A percentile compares a stretch with the other conserved stretches of the same genome.
phyloP scores from a whole-genome alignment of 768 basidiomycete genomes.

The Calocybe gangraenosa region DNA sequence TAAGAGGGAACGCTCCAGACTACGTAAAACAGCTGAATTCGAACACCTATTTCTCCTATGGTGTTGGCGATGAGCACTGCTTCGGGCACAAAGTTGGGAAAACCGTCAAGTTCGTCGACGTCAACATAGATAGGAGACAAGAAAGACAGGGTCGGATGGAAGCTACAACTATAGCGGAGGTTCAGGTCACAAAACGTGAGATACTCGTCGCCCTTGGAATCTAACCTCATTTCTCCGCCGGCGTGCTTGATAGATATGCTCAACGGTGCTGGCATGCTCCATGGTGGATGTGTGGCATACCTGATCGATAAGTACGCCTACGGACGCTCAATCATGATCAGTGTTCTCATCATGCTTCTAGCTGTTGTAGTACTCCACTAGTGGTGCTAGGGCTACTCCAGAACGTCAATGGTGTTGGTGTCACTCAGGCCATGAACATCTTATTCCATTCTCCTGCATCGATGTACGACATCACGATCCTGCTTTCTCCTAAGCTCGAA shows the following conservation, averaged over 20 bases:
- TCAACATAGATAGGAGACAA: constrained; percentile 43
- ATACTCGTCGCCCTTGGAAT: constrained; percentile 7
- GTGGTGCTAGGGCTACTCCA: constrained; percentile 61
- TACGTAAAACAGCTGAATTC: constrained; percentile 63
- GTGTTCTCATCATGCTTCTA: constrained; percentile 18
- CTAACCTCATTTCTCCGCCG: constrained; percentile 5
- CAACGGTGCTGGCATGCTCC: constrained; percentile 72
- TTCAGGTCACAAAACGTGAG: constrained; percentile 59
- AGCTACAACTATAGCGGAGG: constrained; percentile 58
- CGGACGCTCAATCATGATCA: not conserved
- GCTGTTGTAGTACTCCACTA: constrained; percentile 65
- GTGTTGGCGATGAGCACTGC: constrained; percentile 59
- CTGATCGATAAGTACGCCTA: constrained; percentile 62
- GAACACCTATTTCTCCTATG: constrained; percentile 67
- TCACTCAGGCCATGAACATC: constrained; percentile 69
- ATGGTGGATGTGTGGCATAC: constrained; percentile 73
- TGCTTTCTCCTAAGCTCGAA: not conserved
- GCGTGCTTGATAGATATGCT: constrained; percentile 49
- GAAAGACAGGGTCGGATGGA: constrained; percentile 51
- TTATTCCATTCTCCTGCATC: constrained; percentile 67
- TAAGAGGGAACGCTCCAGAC: constrained; percentile 60
- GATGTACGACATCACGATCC: constrained; percentile 35
- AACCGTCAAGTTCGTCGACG: constrained; percentile 55
- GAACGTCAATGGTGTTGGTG: constrained; percentile 66
- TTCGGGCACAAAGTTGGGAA: constrained; percentile 63